Conservation (phyloP, 1,284 basidiomycete species). For the Inonotus hispidus region DNA sequence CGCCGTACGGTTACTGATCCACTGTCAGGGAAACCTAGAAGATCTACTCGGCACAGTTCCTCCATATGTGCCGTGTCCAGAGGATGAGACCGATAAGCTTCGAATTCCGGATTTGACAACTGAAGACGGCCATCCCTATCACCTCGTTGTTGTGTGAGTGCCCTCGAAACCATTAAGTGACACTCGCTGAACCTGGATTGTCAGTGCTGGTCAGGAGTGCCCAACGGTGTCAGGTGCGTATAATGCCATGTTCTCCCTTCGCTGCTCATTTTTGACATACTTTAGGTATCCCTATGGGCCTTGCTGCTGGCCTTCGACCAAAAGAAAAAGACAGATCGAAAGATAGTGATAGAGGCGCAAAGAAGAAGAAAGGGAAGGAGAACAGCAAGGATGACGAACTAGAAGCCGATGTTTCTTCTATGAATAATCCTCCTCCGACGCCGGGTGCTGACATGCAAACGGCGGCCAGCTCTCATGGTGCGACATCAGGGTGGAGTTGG, state of each 20-base stretch:
- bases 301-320: slow-evolving; percentile 71
- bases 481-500: slow-evolving; percentile 17
- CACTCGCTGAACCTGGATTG: slow-evolving; percentile 19
- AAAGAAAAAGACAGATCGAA: slow-evolving; percentile 37
- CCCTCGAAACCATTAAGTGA: slow-evolving; percentile 5
- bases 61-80: slow-evolving; percentile 36
- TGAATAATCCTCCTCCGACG: not conserved
- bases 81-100: slow-evolving; percentile 24
- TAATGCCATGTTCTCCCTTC: slow-evolving; percentile 1
- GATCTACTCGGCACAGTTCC: slow-evolving; percentile 68
- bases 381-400: slow-evolving; percentile 11
- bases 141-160: slow-evolving; percentile 70
- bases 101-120: slow-evolving; percentile 45
- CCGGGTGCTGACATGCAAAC: not conserved
- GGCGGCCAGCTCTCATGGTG: not conserved
- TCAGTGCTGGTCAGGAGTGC: slow-evolving; percentile 79
- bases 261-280: not conserved
- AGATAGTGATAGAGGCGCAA: slow-evolving; percentile 40
- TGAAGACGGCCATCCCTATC: slow-evolving; percentile 67
- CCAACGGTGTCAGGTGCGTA: slow-evolving; percentile 60
- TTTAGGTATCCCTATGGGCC: slow-evolving; percentile 65
- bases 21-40: slow-evolving; percentile 61
- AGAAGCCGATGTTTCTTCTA: not conserved
- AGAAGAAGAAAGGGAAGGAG: slow-evolving; percentile 22
- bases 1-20: slow-evolving; percentile 15